Evolutionary conservation across 176 grass and related monocot species (phyloP).

Genomic region (Zea mays): DNA sequence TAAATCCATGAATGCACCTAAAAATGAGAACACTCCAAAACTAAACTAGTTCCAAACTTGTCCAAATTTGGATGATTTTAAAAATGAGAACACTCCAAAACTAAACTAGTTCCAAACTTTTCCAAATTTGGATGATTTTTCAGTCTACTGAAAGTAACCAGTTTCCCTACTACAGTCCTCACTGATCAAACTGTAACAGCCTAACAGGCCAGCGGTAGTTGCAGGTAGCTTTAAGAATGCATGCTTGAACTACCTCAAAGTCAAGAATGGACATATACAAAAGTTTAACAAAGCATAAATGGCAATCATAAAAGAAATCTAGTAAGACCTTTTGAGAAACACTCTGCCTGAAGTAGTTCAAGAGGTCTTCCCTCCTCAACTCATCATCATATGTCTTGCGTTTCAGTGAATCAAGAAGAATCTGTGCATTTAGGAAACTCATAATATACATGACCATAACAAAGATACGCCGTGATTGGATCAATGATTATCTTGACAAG

Average conservation of each 20-base stretch:
- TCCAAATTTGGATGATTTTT: constrained; percentile 15
- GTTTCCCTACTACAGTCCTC: not conserved
- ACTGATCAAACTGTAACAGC: constrained; percentile 9
- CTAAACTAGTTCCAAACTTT: constrained; percentile 24
- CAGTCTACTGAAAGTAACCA: constrained; percentile 21
- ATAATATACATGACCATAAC: constrained; percentile 36
- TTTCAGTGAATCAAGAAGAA: constrained; percentile 98
- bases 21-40: constrained; percentile 22
- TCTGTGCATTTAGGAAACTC: constrained; percentile 51
- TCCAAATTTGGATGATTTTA: constrained; percentile 10
- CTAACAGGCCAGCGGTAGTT: not conserved
- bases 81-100: constrained; percentile 22
- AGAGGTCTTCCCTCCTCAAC: constrained; percentile 81
- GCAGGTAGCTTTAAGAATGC: constrained; percentile 6
- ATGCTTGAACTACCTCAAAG: constrained; percentile 5
- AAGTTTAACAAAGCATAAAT: constrained; percentile 28
- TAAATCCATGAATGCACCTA: no score
- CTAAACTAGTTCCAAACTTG: constrained; percentile 24
- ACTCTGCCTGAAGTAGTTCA: constrained; percentile 86
- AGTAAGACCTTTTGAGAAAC: constrained; percentile 74
- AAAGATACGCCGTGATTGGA: not conserved
- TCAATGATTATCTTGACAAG: constrained; percentile 20
- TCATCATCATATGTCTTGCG: constrained; percentile 96
- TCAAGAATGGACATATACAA: constrained; percentile 19
- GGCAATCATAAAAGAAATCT: constrained; percentile 25